Evolutionary conservation across 2,329 filamentous ascomycete species (phyloP), one percentile per base, ranked within the genome.

Genomic region (Hypomyces perniciosus): DNA sequence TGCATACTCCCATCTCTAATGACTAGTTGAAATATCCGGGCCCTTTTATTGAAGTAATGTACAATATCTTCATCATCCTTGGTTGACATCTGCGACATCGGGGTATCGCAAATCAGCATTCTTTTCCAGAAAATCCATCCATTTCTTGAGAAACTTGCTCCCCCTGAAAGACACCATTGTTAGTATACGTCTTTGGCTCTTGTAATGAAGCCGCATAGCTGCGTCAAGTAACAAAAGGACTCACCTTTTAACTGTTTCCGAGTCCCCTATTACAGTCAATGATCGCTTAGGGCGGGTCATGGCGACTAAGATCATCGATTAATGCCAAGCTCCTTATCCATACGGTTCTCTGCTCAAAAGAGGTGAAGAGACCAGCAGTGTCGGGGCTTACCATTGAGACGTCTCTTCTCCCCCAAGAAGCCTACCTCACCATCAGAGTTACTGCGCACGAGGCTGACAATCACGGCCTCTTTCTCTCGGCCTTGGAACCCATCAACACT

Each of bases 401-500:
- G 80, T 56, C 93, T 80, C 76, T 91, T 95, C 71, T 99, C 93
- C 10, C 83, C 89, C 35, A 99, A 72, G 63, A 99, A 99, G 8
- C 93, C 93, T 10, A 97, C 91, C 66, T 97, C 90, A 46, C 85
- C 83, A 44, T 90, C 81, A 5, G 82, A 59, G 65, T 99, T 99
- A 69, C 91, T 96, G 58, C 93, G 80, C 51, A 99, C 93, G n/a
- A 97, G 78, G 67, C 86, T 95, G 46, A 99, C 85, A 37, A 99
- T 80, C 12, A 99, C 85, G 2, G 89, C 93, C 68, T 99, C 93
- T 69, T 99, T 99, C 69, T 99, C 93, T 13, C 93, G 83, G 33
- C 93, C 93, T 68, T 99, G 93, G 66, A 99, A 99, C 2, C 92
- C 93, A 68, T 99, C 93, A 2, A 99, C 89, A 61, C 90, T 96